Percentiles rank a stretch among this genome's conserved stretches.
phyloP scores from a whole-genome alignment of 495 filamentous ascomycete genomes.

The Neurospora sp. region DNA sequence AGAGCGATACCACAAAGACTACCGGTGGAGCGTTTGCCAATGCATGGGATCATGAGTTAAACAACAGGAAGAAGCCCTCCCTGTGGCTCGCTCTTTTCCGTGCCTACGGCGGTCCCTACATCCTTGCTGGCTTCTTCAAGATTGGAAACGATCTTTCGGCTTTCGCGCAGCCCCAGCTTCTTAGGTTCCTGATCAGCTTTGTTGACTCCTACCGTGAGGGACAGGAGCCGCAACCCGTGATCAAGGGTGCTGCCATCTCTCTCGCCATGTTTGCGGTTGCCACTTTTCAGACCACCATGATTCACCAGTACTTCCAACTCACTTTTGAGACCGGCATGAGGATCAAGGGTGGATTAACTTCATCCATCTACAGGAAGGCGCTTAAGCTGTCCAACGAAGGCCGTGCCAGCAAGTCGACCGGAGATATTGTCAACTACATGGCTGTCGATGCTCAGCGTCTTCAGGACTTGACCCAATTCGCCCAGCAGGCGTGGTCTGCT shows the following conservation, averaged over 20 bases:
- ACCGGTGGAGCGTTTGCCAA: conserved; percentile 59
- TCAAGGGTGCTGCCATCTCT: conserved; percentile 80
- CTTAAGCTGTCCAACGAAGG: conserved; percentile 89
- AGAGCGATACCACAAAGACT: conserved; percentile 61
- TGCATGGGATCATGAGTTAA: conserved; percentile 70
- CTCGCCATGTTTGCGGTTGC: conserved; percentile 88
- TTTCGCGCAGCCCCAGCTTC: conserved; percentile 85
- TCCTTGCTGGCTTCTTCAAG: conserved; percentile 74
- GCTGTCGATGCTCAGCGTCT: conserved; percentile 93
- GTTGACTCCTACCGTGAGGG: conserved; percentile 63
- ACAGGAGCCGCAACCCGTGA: conserved; percentile 58
- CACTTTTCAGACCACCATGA: conserved; percentile 62
- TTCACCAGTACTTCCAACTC: conserved; percentile 93
- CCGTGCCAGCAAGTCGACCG: conserved; percentile 79
- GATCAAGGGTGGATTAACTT: conserved; percentile 80
- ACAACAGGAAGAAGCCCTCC: conserved; percentile 58
- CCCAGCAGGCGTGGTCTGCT: conserved; percentile 88
- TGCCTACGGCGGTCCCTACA: conserved; percentile 76
- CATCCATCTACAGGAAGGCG: conserved; percentile 86
- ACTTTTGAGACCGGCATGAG: conserved; percentile 94
- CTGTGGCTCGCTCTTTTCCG: conserved; percentile 89
- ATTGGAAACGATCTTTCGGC: conserved; percentile 69
- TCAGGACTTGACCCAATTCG: conserved; percentile 90
- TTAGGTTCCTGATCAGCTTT: conserved; percentile 77
- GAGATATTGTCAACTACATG: conserved; percentile 99